Conservation (phyloP, 768 basidiomycete species). For the Rubroboletus pulcherrimus region DNA sequence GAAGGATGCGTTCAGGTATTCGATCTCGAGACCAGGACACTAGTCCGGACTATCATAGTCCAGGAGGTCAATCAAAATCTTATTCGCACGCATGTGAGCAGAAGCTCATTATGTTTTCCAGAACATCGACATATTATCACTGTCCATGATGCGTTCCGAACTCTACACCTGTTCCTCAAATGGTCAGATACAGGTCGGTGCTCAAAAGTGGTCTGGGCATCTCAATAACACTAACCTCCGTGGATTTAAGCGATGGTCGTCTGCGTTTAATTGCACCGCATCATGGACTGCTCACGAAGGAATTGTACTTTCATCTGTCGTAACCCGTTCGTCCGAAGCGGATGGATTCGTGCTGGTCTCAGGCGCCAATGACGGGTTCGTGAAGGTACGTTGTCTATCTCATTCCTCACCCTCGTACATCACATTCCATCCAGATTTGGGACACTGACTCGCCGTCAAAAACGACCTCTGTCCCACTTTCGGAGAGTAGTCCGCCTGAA, state of each 20-base stretch:
- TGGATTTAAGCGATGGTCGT: slow-evolving; percentile 64
- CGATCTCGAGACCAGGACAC: slow-evolving; percentile 85
- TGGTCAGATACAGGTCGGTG: slow-evolving; percentile 62
- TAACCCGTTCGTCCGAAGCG: slow-evolving; percentile 37
- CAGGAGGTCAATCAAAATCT: slow-evolving; percentile 54
- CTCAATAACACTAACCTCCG: background rate
- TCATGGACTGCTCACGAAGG: slow-evolving; percentile 81
- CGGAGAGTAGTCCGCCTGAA: slow-evolving; percentile 1
- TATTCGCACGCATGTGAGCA: background rate
- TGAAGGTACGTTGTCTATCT: slow-evolving; percentile 55
- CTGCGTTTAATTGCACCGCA: slow-evolving; percentile 79
- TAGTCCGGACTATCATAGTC: slow-evolving; percentile 82
- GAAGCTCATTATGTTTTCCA: slow-evolving; percentile 23
- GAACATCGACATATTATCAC: slow-evolving; percentile 78
- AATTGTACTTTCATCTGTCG: slow-evolving; percentile 76
- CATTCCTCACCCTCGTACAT: background rate
- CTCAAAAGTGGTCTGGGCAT: background rate
- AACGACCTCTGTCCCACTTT: background rate
- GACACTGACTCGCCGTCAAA: slow-evolving; percentile 36
- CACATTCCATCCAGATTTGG: slow-evolving; percentile 45
- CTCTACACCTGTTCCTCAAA: slow-evolving; percentile 65
- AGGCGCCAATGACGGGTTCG: slow-evolving; percentile 80
- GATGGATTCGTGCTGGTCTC: slow-evolving; percentile 50
- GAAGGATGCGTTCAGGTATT: slow-evolving; percentile 89
- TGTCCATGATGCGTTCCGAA: slow-evolving; percentile 66